Base-by-base conservation (phyloP, 2,329 filamentous ascomycete genomes). In the Periconia sp. region DNA sequence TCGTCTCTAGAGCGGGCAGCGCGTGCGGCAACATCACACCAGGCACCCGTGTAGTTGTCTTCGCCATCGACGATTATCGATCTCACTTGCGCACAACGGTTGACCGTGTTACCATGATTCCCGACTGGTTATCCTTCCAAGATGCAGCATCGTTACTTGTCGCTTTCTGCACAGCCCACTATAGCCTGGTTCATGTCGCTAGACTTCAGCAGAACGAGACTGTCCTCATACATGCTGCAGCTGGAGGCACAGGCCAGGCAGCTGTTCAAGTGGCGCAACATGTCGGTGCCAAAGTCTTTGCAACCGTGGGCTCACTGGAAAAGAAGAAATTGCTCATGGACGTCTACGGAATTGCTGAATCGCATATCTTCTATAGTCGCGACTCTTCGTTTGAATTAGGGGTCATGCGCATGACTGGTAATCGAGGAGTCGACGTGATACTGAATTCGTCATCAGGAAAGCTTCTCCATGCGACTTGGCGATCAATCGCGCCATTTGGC, bases 381-480 rank as follows among this genome's bases (percentile, higher is more conserved):
- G 56, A 67, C 26, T 40, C 43, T 1, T 47, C 47, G 8, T 72
- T 72, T 36, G 55, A 38, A 2, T 39, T 41, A 4, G 63, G 39
- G 4, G 40, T 72, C 3, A 35, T 42, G 33, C 30, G 47, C 4
- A 30, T 45, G 22, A 72, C 69, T 0, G 37, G 52, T 0, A 51
- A 48, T 15, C 26, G 42, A 4, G 69, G 69, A 11, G 64, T 71
- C 2, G 65, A 72, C 40, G 60, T 71, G 4, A 52, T 70, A 8
- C 46, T 71, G 28, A 71, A 71, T 43, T 59, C 57, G 4, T 42
- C 58, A 3, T 33, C 52, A 2, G 67, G 68, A 1, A 48, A 61
- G 13, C 26, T 52, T 2, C 52, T 70, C 4, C 40, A 52, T 11
- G 35, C 49, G 18, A 52, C 53, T 3, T 68, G 59, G 61, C 36